Conservation (phyloP, 1,284 basidiomycete species). For the Mycena sp. region DNA sequence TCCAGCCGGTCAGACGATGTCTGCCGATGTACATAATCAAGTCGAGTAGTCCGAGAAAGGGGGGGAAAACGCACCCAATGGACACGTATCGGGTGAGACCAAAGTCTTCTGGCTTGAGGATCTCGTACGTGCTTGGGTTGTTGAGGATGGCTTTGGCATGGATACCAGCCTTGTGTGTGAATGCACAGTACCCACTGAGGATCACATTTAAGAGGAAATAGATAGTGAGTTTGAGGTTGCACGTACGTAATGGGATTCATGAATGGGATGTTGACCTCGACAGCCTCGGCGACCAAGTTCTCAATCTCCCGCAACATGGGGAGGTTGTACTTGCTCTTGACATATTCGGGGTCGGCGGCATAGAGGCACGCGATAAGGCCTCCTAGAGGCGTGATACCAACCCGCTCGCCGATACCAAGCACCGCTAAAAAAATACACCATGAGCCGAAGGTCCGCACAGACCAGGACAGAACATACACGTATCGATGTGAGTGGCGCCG, state of each 20-base stretch:
- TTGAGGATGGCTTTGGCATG: conserved; percentile 99
- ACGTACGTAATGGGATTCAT: conserved; percentile 91
- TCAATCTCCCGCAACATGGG: too few relatives aligned
- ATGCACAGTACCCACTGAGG: conserved; percentile 94
- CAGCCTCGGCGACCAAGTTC: too few relatives aligned
- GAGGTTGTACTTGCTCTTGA: too few relatives aligned
- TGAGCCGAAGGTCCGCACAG: not conserved
- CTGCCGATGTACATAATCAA: conserved; percentile 46
- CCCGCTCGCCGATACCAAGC: conserved; percentile 98
- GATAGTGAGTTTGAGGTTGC: conserved; percentile 6
- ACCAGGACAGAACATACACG: conserved; percentile 43
- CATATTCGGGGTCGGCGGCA: too few relatives aligned
- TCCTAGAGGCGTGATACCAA: too few relatives aligned
- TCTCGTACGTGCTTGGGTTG: conserved; percentile 99
- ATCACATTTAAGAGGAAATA: conserved; percentile 16
- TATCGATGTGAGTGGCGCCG: too few relatives aligned
- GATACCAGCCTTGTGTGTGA: conserved; percentile 99
- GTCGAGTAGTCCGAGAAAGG: not conserved
- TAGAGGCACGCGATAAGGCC: too few relatives aligned
- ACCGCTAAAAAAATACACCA: conserved; percentile 60
- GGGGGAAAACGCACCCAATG: conserved; percentile 80
- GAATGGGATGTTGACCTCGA: too few relatives aligned
- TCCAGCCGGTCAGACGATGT: conserved; percentile 97
- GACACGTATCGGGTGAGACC: conserved; percentile 98
- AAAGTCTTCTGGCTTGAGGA: too few relatives aligned